Percentiles rank a stretch among this genome's conserved stretches.
phyloP scores from a whole-genome alignment of 805 yeast species.

The Candida rishiriensis region DNA sequence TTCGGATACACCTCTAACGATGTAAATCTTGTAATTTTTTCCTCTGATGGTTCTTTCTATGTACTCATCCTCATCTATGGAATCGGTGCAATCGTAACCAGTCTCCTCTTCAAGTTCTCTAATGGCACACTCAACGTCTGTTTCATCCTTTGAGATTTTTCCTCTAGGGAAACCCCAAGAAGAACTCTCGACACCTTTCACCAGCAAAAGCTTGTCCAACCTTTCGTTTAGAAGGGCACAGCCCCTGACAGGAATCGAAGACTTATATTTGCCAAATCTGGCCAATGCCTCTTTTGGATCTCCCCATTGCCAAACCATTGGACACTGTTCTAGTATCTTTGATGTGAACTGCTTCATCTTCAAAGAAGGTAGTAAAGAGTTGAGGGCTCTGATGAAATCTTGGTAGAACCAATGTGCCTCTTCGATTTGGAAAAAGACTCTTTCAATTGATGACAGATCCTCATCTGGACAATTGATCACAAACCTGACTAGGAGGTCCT shows the following conservation, averaged over 20 bases:
- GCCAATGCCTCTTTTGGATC: constrained; percentile 75
- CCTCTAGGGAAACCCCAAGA: constrained; percentile 98
- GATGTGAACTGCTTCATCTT: constrained; percentile 75
- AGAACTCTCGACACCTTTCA: constrained; percentile 74
- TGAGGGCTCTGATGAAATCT: constrained; percentile 70
- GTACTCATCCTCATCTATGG: constrained; percentile 63
- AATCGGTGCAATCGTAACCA: constrained; percentile 75
- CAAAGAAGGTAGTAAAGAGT: constrained; percentile 71
- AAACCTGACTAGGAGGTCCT: constrained; percentile 85
- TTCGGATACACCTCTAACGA: constrained; percentile 75
- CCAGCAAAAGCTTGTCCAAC: constrained; percentile 68
- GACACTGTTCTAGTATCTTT: constrained; percentile 62
- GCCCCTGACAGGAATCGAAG: constrained; percentile 93
- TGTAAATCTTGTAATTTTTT: constrained; percentile 79
- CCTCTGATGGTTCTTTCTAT: constrained; percentile 79
- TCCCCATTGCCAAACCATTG: constrained; percentile 80
- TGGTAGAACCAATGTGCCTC: constrained; percentile 98
- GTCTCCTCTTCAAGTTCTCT: constrained; percentile 93
- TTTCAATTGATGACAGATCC: constrained; percentile 73
- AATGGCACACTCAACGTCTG: constrained; percentile 82
- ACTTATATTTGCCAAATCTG: constrained; percentile 79
- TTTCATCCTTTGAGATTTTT: constrained; percentile 89
- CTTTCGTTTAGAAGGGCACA: constrained; percentile 77
- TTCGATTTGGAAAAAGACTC: constrained; percentile 91
- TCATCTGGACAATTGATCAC: constrained; percentile 89